Evolutionary conservation across 768 basidiomycete species (phyloP).

Genomic region (Clitopilus hobsonii): DNA sequence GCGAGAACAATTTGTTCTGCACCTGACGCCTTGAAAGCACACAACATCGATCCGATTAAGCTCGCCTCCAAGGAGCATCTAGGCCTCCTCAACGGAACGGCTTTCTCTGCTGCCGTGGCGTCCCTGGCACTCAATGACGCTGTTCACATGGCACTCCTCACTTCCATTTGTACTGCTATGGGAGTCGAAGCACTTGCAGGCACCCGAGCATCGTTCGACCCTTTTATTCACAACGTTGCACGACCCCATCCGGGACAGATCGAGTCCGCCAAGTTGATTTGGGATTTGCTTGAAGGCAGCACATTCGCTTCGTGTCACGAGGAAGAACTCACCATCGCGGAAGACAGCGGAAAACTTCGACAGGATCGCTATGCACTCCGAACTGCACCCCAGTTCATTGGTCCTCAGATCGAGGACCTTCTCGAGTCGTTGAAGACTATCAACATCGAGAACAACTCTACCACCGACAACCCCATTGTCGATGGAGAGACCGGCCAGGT

Average conservation of each 20-base stretch:
- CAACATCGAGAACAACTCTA: constrained; percentile 77
- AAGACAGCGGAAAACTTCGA: constrained; percentile 69
- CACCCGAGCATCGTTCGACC: constrained; percentile 64
- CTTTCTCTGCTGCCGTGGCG: constrained; percentile 78
- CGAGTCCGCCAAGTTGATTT: constrained; percentile 67
- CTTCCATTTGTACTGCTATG: constrained; percentile 77
- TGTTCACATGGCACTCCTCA: constrained; percentile 58
- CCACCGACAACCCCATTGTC: constrained; percentile 85
- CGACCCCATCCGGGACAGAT: constrained; percentile 87
- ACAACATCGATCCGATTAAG: constrained; percentile 59
- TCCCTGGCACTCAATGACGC: constrained; percentile 71
- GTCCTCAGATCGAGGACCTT: constrained; percentile 81
- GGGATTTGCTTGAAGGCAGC: constrained; percentile 64
- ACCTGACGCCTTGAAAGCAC: constrained; percentile 50
- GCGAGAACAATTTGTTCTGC: constrained; percentile 51
- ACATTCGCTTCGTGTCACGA: constrained; percentile 65
- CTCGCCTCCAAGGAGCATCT: constrained; percentile 76
- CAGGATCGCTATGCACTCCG: constrained; percentile 79
- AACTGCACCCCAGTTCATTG: constrained; percentile 80
- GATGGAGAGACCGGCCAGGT: constrained; percentile 61
- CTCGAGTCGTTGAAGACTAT: constrained; percentile 59
- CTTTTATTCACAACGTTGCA: constrained; percentile 71
- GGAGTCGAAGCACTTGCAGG: constrained; percentile 81
- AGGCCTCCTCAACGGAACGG: constrained; percentile 81
- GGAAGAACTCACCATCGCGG: constrained; percentile 64